These are phyloP conservation scores for Backusella australiensis DNA, from an alignment of 192 early-diverging fungal species.

Conservation along the genomic window DNA sequence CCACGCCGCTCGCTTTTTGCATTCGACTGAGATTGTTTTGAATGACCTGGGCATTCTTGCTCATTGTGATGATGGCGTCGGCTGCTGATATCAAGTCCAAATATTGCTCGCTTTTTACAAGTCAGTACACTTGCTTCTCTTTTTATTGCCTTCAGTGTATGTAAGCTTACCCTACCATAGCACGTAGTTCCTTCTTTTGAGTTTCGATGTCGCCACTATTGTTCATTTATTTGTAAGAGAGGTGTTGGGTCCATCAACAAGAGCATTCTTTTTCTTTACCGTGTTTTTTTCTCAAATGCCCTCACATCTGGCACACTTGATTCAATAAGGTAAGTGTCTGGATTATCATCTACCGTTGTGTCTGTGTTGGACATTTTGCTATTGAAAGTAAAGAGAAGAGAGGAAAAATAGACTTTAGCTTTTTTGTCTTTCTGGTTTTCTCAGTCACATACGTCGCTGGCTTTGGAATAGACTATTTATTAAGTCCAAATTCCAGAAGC, in stretches of 20 bases:
- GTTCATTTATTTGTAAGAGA: background rate
- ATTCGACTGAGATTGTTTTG: conserved; percentile 56
- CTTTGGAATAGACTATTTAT: background rate
- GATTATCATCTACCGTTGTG: conserved; percentile 21
- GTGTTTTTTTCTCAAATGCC: conserved; percentile 42
- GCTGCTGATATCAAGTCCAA: conserved; percentile 84
- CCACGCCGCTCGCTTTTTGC: conserved; percentile 53
- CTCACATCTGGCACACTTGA: conserved; percentile 47
- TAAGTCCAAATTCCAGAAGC: background rate
- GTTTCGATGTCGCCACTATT: conserved; percentile 70
- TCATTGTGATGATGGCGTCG: conserved; percentile 77
- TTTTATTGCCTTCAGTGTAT: background rate
- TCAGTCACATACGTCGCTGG: background rate
- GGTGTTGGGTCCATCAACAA: background rate
- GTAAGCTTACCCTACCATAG: conserved; percentile 79
- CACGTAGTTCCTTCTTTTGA: conserved; percentile 76
- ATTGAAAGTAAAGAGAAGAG: background rate
- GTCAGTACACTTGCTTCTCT: background rate
- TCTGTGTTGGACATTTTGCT: background rate
- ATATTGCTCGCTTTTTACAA: conserved; percentile 68
- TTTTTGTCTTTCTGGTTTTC: background rate
- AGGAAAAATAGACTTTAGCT: background rate
- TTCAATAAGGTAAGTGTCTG: conserved; percentile 42
- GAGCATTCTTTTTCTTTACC: conserved; percentile 30
- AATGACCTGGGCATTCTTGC: conserved; percentile 49